Evolutionary conservation across 108 stramenopile species (phyloP).

Genomic region (Nitzschia palea): DNA sequence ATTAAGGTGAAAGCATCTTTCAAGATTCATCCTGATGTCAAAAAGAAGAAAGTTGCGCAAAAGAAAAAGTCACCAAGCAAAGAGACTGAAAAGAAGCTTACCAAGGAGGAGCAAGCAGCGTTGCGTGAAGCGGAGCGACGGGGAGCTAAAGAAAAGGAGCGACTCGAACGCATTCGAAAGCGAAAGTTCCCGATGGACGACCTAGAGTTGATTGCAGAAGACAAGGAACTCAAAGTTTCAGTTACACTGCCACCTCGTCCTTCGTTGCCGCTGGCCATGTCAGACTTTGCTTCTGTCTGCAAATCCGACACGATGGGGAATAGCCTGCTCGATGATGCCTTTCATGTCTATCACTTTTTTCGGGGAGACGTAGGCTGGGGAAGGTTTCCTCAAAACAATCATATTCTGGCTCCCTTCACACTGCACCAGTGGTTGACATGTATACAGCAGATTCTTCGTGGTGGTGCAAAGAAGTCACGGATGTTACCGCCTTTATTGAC

Average conservation of each 20-base stretch:
- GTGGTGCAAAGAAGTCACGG: constrained; percentile 59
- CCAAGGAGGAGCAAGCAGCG: constrained; percentile 32
- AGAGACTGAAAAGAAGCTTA: constrained; percentile 31
- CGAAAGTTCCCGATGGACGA: constrained; percentile 87
- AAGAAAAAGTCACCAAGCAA: constrained; percentile 30
- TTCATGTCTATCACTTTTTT: constrained; percentile 83
- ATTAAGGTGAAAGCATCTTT: constrained; percentile 64
- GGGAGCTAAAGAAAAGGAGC: constrained; percentile 46
- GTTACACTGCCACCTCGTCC: constrained; percentile 53
- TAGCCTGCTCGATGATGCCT: constrained; percentile 43
- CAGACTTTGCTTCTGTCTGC: constrained; percentile 16
- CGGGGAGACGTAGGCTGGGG: constrained; percentile 70
- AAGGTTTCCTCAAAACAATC: constrained; percentile 20
- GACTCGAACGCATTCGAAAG: constrained; percentile 57
- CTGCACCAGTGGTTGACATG: constrained; percentile 68
- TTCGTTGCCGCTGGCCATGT: constrained; percentile 45
- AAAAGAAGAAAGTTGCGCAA: constrained; percentile 50
- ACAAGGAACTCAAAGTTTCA: constrained; percentile 74
- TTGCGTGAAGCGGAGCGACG: constrained; percentile 33
- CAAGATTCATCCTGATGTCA: constrained; percentile 66
- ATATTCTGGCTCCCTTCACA: constrained; percentile 50
- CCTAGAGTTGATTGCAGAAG: constrained; percentile 65
- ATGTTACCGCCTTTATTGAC: constrained; percentile 74
- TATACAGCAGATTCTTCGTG: constrained; percentile 59
- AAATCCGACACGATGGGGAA: constrained; percentile 19